Percentiles rank a stretch among this genome's conserved stretches.
These are phyloP conservation scores for Heracleum sosnowskyi DNA, from an alignment of 129 eudicot species.

Conservation along the genomic window DNA sequence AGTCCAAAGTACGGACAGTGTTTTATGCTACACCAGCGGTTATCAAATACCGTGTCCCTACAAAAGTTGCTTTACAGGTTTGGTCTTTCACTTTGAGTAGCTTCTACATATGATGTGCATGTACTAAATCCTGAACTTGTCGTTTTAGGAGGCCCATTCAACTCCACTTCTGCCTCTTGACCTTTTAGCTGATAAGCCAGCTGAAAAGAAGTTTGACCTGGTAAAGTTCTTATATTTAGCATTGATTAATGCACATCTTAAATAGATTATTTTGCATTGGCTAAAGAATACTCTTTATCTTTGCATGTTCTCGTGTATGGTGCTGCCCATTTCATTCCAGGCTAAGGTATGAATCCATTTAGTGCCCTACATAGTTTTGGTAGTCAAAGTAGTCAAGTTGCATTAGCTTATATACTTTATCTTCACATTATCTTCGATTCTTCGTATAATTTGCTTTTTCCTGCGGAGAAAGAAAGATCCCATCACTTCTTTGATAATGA, in stretches of 20 bases:
- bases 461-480: too few relatives aligned
- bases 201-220: conserved; percentile 48
- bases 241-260: background rate
- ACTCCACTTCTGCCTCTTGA: conserved; percentile 77
- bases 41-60: conserved; percentile 70
- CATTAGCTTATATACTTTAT: background rate
- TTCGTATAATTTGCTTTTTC: too few relatives aligned
- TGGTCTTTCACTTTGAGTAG: conserved; percentile 7
- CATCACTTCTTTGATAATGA: too few relatives aligned
- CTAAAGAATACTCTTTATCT: conserved; percentile 21
- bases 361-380: background rate
- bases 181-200: conserved; percentile 58
- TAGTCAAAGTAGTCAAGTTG: background rate
- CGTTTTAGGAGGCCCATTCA: conserved; percentile 64
- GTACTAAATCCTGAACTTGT: conserved; percentile 6
- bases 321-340: conserved; percentile 35
- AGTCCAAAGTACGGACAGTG: conserved; percentile 46
- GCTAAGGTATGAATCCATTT: conserved; percentile 46
- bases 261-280: conserved; percentile 3
- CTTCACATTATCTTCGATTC: background rate
- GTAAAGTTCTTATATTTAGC: conserved; percentile 24
- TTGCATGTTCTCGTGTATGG: conserved; percentile 30
- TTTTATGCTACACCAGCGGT: conserved; percentile 74
- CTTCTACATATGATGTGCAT: background rate
- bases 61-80: conserved; percentile 76